phyloP scores from a whole-genome alignment of 1,139 yeast genomes.

The Hemisphaericaspora xylofermentans region DNA sequence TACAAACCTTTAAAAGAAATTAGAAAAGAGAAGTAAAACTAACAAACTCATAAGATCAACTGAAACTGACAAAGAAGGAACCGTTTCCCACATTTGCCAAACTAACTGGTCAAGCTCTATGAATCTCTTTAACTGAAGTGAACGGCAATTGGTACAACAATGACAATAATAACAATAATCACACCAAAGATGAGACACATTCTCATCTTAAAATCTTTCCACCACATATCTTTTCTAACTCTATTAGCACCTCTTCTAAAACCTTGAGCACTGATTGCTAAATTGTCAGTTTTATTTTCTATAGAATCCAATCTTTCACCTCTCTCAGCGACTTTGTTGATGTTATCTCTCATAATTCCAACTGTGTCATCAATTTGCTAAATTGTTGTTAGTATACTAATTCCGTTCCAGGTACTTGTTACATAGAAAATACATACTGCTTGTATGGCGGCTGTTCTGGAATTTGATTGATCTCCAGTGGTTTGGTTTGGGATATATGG shows the following conservation, averaged over 20 bases:
- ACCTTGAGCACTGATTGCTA: slow-evolving; percentile 92
- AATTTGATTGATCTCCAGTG: slow-evolving; percentile 51
- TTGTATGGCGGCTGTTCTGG: slow-evolving; percentile 82
- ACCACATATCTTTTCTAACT: slow-evolving; percentile 99
- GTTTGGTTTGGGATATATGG: slow-evolving; percentile 77
- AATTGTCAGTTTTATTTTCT: slow-evolving; percentile 91
- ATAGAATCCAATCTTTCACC: slow-evolving; percentile 93
- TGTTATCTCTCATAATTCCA: slow-evolving; percentile 96
- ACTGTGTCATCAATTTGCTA: slow-evolving; percentile 95
- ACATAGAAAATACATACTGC: slow-evolving; percentile 60
- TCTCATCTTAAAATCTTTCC: slow-evolving; percentile 97
- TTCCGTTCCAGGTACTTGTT: no score
- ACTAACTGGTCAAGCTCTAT: no score
- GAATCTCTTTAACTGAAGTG: slow-evolving; percentile 56
- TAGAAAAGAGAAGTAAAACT: background rate
- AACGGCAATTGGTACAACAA: slow-evolving; percentile 91
- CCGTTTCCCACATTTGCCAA: no score
- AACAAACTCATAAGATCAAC: no score
- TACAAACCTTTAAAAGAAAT: background rate
- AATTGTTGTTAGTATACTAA: slow-evolving; percentile 19
- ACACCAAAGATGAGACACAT: slow-evolving; percentile 82
- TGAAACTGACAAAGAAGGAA: no score
- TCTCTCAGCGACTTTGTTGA: slow-evolving; percentile 90
- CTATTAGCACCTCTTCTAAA: slow-evolving; percentile 97
- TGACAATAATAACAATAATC: slow-evolving; percentile 78